A percentile compares a stretch with the other conserved stretches of the same genome.
Conservation (phyloP, 148 eudicot genomes). For the Amaranthus palmeri region DNA sequence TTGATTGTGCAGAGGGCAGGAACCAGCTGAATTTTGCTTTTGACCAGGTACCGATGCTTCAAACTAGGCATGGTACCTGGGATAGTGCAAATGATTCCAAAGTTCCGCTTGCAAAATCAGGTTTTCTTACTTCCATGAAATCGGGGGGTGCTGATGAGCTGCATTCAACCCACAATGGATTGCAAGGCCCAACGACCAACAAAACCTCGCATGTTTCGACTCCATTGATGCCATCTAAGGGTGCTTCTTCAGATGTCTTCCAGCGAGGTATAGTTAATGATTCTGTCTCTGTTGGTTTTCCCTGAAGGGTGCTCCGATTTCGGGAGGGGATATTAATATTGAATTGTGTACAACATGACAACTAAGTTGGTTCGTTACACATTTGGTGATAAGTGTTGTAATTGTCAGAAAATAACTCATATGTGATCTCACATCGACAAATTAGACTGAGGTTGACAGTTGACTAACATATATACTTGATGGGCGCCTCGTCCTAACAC, state of each 20-base stretch:
- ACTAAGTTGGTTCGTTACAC: too few relatives aligned
- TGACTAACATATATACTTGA: too few relatives aligned
- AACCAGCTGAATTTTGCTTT: constrained; percentile 53
- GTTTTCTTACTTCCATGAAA: constrained; percentile 31
- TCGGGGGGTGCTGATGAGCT: constrained; percentile 36
- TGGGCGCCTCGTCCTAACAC: too few relatives aligned
- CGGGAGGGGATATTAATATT: too few relatives aligned
- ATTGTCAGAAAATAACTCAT: too few relatives aligned
- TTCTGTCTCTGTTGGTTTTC: too few relatives aligned
- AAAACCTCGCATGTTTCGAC: constrained; percentile 34
- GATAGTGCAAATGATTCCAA: constrained; percentile 44
- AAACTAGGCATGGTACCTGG: constrained; percentile 48
- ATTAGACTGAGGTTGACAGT: too few relatives aligned
- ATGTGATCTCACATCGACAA: too few relatives aligned
- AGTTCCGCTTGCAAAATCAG: constrained; percentile 39
- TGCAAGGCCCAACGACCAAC: constrained; percentile 32
- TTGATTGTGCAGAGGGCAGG: constrained; percentile 52
- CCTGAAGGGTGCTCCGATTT: too few relatives aligned
- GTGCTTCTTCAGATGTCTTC: constrained; percentile 35
- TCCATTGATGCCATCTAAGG: constrained; percentile 48
- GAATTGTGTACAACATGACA: too few relatives aligned
- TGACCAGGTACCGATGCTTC: constrained; percentile 43
- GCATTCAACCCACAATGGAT: constrained; percentile 35
- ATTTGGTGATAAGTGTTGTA: too few relatives aligned
- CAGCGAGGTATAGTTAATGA: constrained; percentile 45